A percentile compares a stretch with the other conserved stretches of the same genome.
Conservation (phyloP, 371 early-diverging fungal genomes). For the Nosema muscidifuracis region DNA sequence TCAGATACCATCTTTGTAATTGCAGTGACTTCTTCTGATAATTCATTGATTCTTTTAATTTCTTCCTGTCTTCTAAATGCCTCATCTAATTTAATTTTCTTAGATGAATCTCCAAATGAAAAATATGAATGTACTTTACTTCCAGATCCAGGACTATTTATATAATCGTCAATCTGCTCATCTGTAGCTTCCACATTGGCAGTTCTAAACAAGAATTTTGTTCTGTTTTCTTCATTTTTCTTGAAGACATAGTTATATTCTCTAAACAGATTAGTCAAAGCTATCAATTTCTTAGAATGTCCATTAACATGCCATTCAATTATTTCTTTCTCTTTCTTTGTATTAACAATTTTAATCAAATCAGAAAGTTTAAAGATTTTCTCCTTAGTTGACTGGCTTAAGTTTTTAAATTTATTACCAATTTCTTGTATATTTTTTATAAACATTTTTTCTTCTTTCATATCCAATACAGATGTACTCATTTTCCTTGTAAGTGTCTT, state of each 20-base stretch:
- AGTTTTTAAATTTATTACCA: constrained; percentile 3
- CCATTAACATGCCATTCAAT: constrained; percentile 1
- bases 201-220: background rate
- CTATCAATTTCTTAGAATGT: background rate
- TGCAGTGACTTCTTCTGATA: background rate
- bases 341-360: background rate
- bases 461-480: background rate
- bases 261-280: background rate
- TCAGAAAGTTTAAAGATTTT: background rate
- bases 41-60: background rate
- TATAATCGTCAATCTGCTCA: background rate
- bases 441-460: background rate
- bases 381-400: background rate
- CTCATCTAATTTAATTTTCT: background rate
- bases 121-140: background rate
- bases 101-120: background rate
- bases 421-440: background rate
- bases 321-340: background rate
- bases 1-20: constrained; percentile 6
- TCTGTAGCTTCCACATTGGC: background rate
- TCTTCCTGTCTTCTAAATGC: background rate
- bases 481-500: background rate
- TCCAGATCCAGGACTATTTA: background rate
- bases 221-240: constrained; percentile 1
- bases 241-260: background rate